These are phyloP conservation scores for Jaltomata sinuosa DNA, from an alignment of 257 asterid genomes.

Conservation along the genomic window DNA sequence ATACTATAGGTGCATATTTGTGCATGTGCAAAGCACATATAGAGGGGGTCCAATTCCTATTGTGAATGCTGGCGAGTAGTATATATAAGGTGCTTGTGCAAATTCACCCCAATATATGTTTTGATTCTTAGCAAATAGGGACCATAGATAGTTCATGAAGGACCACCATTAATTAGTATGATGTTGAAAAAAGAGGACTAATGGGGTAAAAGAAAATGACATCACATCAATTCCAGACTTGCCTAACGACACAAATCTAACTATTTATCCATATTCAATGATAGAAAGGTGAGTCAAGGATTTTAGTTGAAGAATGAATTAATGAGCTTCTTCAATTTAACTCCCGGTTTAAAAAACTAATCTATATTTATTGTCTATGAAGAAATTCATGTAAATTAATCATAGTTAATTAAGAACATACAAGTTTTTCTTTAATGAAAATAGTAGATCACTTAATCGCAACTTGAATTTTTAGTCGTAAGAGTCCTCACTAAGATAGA, in stretches of 20 bases:
- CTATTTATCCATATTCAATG: neutral
- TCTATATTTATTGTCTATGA: neutral
- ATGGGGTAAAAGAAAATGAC: slow-evolving; percentile 1
- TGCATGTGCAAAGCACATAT: slow-evolving; percentile 1
- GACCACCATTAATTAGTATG: neutral
- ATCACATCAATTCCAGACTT: neutral
- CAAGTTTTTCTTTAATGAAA: neutral
- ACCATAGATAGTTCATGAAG: neutral
- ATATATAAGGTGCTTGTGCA: neutral
- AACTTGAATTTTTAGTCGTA: neutral
- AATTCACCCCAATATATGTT: neutral
- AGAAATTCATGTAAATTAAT: neutral
- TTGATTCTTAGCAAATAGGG: neutral
- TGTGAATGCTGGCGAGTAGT: neutral
- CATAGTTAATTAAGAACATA: neutral
- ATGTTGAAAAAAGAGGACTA: neutral
- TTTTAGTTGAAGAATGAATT: neutral
- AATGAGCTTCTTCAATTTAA: neutral
- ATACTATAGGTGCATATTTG: neutral
- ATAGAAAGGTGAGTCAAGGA: neutral
- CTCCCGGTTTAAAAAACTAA: neutral
- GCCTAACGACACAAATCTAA: neutral
- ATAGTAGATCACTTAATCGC: neutral
- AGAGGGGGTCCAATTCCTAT: neutral
- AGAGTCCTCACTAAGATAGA: neutral